phyloP scores from a whole-genome alignment of 2,329 filamentous ascomycete genomes.

The Dactylellina sp. region DNA sequence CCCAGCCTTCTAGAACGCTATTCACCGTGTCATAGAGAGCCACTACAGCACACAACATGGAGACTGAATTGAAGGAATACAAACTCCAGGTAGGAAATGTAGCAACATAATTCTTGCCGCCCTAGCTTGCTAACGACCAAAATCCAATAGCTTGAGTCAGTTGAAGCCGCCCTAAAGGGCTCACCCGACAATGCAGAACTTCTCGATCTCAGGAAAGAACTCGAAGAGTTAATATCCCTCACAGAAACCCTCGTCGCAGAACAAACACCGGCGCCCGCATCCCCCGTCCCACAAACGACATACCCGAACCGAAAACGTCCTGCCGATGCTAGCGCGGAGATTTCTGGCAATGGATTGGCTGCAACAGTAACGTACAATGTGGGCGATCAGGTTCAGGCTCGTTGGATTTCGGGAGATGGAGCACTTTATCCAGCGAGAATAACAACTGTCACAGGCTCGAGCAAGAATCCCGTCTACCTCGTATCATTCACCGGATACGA shows the following conservation, averaged over 20 bases:
- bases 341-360: constrained; percentile 65
- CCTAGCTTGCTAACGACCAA: not conserved
- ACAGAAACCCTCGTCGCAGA: constrained; percentile 84
- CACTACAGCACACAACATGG: constrained; percentile 54
- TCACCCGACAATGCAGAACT: constrained; percentile 85
- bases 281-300: constrained; percentile 63
- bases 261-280: constrained; percentile 73
- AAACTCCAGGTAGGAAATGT: constrained; percentile 68
- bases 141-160: constrained; percentile 76
- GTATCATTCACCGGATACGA: constrained; percentile 95
- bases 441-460: constrained; percentile 90
- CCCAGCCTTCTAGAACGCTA: constrained; percentile 10
- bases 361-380: constrained; percentile 69
- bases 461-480: constrained; percentile 89
- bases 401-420: constrained; percentile 90
- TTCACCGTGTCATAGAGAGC: not conserved
- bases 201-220: constrained; percentile 79
- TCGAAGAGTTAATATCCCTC: constrained; percentile 82
- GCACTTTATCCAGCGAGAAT: constrained; percentile 92
- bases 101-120: not conserved
- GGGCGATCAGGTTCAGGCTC: constrained; percentile 89
- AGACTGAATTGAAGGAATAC: constrained; percentile 71
- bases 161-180: constrained; percentile 79
- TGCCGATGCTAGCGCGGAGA: constrained; percentile 64
- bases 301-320: constrained; percentile 39